Evolutionary conservation across 345 rosid genomes (phyloP), one percentile per base, ranked within the genome.

Genomic region (Boechera divaricarpa): DNA sequence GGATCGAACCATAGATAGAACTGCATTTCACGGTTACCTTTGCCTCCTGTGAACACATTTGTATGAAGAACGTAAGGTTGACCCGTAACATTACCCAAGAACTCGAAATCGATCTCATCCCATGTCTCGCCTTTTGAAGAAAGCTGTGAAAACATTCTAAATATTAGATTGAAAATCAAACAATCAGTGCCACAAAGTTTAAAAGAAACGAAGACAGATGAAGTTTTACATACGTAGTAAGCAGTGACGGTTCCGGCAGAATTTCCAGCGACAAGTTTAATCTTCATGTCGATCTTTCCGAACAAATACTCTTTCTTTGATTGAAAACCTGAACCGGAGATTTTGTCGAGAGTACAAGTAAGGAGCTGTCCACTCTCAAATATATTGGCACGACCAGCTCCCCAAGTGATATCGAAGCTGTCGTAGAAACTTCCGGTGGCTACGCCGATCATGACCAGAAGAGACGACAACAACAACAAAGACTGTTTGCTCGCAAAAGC

Each of bases 181-280:
- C 1, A 39, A 39, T 2, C 4, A 39, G 10, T 10, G 39, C 3
- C 12, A 24, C 12, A 36, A 32, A 6, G 0, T 36, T 24, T 2
- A 47, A 21, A 4, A 2, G 18, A 38, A 55, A 39, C 7, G 45
- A 1, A 52, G 8, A 31, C 3, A 41, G 5, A 63, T 38, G 59
- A 7, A 2, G 6, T 2, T 15, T 2, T n/a, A 72, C 65, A 10
- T 83, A 89, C 93, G 55, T 88, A 91, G 66, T 80, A 89, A 10
- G 97, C 83, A 0, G 91, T 90, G 67, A 91, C 92, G 21, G 94
- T 89, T 77, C 97, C 97, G 0, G 97, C 97, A 4, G 97, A 91
- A 68, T 91, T 89, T 18, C 94, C 94, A 1, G 90, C 82, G 31
- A 89, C 94, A 9, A 91, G 92, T 79, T 91, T 91, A 69, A 91